These are phyloP conservation scores for Fusarium sp. DNA, from an alignment of 2,329 filamentous ascomycete species.

Conservation along the genomic window DNA sequence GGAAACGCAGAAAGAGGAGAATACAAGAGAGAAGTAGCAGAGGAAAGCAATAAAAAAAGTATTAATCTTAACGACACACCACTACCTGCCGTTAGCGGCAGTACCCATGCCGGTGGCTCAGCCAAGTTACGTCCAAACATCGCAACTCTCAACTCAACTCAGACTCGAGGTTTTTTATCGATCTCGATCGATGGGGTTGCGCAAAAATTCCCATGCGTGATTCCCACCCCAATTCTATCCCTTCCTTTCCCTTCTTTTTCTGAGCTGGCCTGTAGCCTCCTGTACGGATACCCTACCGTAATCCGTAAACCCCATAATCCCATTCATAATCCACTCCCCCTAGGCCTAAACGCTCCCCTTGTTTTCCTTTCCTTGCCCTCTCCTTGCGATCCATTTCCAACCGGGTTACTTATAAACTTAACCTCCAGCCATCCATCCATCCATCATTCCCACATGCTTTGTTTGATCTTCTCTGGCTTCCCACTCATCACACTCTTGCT, in stretches of 20 bases:
- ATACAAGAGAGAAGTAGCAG: not conserved
- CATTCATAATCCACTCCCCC: not conserved
- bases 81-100: constrained; percentile 25
- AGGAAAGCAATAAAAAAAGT: not conserved
- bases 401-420: constrained; percentile 44
- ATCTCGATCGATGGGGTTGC: constrained; percentile 56
- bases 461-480: constrained; percentile 32
- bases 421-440: constrained; percentile 44
- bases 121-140: constrained; percentile 33
- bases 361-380: constrained; percentile 27
- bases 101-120: constrained; percentile 39
- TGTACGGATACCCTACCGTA: not conserved
- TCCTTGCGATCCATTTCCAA: constrained; percentile 21
- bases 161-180: constrained; percentile 48
- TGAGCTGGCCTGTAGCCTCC: constrained; percentile 9
- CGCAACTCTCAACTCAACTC: constrained; percentile 34
- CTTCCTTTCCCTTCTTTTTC: constrained; percentile 32
- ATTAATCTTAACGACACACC: constrained; percentile 23
- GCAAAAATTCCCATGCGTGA: constrained; percentile 49
- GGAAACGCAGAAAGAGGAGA: constrained; percentile 8
- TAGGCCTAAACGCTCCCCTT: constrained; percentile 24
- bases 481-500: constrained; percentile 21
- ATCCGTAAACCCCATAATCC: not conserved
- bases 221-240: constrained; percentile 48
- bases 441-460: constrained; percentile 32